These are phyloP conservation scores for Aspergillus chevalieri DNA, from an alignment of 2,329 filamentous ascomycete genomes.

Conservation along the genomic window DNA sequence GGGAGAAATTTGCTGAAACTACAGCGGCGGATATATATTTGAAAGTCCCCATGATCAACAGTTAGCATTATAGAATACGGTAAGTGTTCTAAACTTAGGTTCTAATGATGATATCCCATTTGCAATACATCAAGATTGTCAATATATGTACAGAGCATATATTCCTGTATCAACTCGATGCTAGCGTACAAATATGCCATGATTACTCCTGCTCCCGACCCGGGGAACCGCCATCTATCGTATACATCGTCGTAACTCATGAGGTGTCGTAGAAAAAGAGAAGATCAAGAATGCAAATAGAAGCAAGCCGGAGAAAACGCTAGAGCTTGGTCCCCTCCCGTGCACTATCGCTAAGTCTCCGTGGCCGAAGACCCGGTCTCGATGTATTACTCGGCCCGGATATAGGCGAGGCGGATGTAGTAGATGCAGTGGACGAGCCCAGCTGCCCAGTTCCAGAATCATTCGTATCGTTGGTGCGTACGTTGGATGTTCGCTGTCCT, in stretches of 20 bases:
- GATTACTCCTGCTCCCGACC: neutral
- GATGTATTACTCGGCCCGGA: conserved; percentile 19
- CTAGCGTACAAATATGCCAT: neutral
- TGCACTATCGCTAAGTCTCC: conserved; percentile 35
- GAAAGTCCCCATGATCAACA: too few relatives aligned
- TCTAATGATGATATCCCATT: too few relatives aligned
- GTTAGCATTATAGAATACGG: too few relatives aligned
- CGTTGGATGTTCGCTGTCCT: conserved; percentile 20
- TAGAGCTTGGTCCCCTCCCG: conserved; percentile 38
- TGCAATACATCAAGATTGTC: too few relatives aligned
- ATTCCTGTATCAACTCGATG: too few relatives aligned
- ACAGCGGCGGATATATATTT: too few relatives aligned
- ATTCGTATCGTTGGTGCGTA: conserved; percentile 13
- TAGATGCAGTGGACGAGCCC: neutral
- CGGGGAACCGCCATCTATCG: neutral
- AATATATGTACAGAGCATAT: too few relatives aligned
- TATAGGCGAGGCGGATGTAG: conserved; percentile 1
- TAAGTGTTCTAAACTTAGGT: too few relatives aligned
- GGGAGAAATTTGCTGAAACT: too few relatives aligned
- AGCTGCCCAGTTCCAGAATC: neutral
- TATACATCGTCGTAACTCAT: neutral
- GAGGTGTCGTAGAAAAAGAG: neutral
- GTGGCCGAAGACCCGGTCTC: conserved; percentile 21
- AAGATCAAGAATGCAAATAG: too few relatives aligned
- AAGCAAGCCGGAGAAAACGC: too few relatives aligned